phyloP scores from a whole-genome alignment of 176 grass and related monocot species.

The Triticum dicoccoides region DNA sequence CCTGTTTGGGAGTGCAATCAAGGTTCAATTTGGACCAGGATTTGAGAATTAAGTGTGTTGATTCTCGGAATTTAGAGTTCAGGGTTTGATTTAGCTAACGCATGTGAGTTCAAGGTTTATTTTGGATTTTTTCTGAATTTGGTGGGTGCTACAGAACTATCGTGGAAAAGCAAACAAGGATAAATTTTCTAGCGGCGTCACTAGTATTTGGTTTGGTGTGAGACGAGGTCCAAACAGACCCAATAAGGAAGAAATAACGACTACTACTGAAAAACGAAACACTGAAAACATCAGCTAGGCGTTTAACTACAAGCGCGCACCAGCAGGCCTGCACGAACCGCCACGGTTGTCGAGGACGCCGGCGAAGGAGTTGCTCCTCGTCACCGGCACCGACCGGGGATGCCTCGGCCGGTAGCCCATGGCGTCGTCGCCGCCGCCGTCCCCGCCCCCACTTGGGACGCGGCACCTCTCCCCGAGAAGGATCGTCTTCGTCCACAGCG shows the following conservation, averaged over 20 bases:
- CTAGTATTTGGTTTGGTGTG: background rate
- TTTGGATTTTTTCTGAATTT: no score
- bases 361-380: conserved; percentile 48
- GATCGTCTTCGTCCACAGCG: conserved; percentile 56
- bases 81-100: no score
- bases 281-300: background rate
- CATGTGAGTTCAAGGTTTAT: no score
- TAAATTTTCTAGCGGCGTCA: no score
- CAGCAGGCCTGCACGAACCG: background rate
- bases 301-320: background rate
- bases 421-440: background rate
- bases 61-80: no score
- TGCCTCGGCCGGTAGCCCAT: conserved; percentile 50
- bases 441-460: conserved; percentile 18
- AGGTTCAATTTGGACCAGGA: no score
- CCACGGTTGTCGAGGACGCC: conserved; percentile 5
- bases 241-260: background rate
- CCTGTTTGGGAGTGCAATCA: no score
- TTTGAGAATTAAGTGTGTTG: no score
- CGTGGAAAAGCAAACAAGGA: no score
- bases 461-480: conserved; percentile 53
- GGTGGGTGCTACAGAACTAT: no score
- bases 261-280: background rate
- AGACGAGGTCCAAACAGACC: background rate
- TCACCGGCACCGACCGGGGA: conserved; percentile 48